Percentiles rank a stretch among this genome's conserved stretches.
These are phyloP conservation scores for Trypanosoma congolense DNA, from an alignment of 208 protist species.

Conservation along the genomic window DNA sequence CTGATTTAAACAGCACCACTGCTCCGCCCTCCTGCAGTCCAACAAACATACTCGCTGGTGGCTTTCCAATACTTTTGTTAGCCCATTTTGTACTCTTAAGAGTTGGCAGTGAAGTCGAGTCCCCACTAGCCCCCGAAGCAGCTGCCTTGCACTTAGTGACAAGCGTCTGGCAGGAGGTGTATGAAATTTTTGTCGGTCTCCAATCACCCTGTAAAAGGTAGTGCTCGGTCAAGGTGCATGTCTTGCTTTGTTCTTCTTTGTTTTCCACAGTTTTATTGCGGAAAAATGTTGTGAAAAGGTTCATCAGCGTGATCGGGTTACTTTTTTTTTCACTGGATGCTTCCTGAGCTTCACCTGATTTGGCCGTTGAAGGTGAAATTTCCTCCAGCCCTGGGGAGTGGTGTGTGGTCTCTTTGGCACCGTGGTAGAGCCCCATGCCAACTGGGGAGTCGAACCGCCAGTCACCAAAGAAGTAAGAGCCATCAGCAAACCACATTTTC, in stretches of 20 bases:
- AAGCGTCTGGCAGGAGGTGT: conserved; percentile 13
- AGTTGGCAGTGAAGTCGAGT: neutral
- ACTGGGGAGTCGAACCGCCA: conserved; percentile 57
- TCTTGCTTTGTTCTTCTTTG: conserved; percentile 1
- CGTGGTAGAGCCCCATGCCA: conserved; percentile 56
- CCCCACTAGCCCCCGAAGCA: neutral
- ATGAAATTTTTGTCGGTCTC: conserved; percentile 4
- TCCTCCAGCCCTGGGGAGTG: too few relatives aligned
- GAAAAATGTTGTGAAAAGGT: conserved; percentile 14
- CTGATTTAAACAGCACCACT: conserved; percentile 56
- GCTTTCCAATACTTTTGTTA: conserved; percentile 7
- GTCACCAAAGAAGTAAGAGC: conserved; percentile 57
- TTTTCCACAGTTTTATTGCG: conserved; percentile 6
- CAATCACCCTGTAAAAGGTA: conserved; percentile 23
- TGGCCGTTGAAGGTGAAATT: too few relatives aligned
- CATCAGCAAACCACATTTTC: conserved; percentile 60
- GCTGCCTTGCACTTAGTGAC: neutral
- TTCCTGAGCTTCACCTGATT: neutral
- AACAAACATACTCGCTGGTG: conserved; percentile 22
- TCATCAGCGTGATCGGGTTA: conserved; percentile 8
- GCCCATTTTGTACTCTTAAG: neutral
- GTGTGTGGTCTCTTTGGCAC: conserved; percentile 44
- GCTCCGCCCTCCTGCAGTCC: conserved; percentile 33
- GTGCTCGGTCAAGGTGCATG: conserved; percentile 19
- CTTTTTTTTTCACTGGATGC: neutral